Percentiles rank a stretch among this genome's conserved stretches.
phyloP scores from a whole-genome alignment of 768 basidiomycete genomes.

The Auriscalpium vulgare region DNA sequence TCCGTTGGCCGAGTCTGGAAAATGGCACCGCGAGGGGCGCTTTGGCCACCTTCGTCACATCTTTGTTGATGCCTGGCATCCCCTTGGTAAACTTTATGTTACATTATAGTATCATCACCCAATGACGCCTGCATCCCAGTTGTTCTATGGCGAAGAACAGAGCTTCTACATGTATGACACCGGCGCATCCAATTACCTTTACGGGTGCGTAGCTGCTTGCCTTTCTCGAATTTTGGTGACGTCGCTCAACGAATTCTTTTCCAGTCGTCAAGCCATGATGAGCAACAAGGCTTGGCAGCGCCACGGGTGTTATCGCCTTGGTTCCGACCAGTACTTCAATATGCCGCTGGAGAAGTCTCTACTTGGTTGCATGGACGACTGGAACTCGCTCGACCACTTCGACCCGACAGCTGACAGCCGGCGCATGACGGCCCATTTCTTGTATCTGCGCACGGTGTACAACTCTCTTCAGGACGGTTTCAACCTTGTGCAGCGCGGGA shows the following conservation, averaged over 20 bases:
- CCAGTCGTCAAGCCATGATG: constrained; percentile 88
- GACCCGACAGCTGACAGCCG: constrained; percentile 79
- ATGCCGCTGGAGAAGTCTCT: constrained; percentile 76
- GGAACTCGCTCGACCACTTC: constrained; percentile 92
- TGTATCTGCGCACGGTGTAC: constrained; percentile 61
- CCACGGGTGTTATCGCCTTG: constrained; percentile 87
- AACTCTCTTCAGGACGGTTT: constrained; percentile 81
- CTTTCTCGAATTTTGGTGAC: not conserved
- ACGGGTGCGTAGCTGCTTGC: constrained; percentile 43
- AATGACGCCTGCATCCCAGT: constrained; percentile 29
- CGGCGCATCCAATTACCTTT: constrained; percentile 87
- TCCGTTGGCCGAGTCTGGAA: constrained; percentile 85
- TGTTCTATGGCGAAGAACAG: constrained; percentile 91
- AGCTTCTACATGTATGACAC: constrained; percentile 83
- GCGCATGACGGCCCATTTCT: constrained; percentile 66
- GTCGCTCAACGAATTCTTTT: not conserved
- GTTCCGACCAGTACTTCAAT: constrained; percentile 90
- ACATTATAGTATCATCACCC: not conserved
- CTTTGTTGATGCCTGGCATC: constrained; percentile 81
- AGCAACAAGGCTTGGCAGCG: constrained; percentile 81
- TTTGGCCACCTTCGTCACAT: constrained; percentile 71
- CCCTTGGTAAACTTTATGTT: constrained; percentile 46
- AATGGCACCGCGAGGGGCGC: constrained; percentile 75
- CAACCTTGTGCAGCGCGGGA: constrained; percentile 74
- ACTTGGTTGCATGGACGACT: constrained; percentile 81